Evolutionary conservation across 2,329 filamentous ascomycete species (phyloP).

Genomic region (Scytalidium sp.): DNA sequence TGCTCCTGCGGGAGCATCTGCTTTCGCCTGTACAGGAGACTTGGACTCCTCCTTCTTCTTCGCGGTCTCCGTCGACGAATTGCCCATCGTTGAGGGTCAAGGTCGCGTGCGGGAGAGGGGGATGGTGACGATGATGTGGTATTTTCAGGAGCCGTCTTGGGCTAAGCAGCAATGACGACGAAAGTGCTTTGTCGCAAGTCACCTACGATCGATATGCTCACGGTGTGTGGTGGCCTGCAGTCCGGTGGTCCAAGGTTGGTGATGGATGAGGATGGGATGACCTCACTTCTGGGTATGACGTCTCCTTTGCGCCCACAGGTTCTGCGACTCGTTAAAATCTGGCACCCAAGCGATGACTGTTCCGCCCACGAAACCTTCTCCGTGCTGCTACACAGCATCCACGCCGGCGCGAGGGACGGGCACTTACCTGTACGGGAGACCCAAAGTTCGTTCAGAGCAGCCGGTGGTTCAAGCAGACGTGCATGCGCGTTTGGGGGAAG

Average conservation of each 20-base stretch:
- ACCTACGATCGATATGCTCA: conserved; percentile 1
- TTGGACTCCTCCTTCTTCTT: conserved; percentile 18
- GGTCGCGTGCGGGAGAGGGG: conserved; percentile 6
- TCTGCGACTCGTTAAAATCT: conserved; percentile 4
- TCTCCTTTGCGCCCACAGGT: conserved; percentile 1
- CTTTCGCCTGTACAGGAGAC: conserved; percentile 21
- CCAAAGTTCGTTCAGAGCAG: background rate
- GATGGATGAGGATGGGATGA: conserved; percentile 3
- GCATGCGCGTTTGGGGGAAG: background rate
- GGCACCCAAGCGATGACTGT: background rate
- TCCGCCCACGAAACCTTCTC: background rate
- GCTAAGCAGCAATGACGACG: conserved; percentile 6
- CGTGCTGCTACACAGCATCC: background rate
- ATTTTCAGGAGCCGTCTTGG: conserved; percentile 2
- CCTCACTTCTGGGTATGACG: conserved; percentile 1
- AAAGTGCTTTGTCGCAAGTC: background rate
- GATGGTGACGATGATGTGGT: conserved; percentile 2
- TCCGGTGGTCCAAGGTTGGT: background rate
- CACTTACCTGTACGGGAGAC: background rate
- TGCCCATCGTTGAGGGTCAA: conserved; percentile 21
- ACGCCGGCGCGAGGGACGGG: background rate
- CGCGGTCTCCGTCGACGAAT: conserved; percentile 15
- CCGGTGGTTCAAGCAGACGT: background rate
- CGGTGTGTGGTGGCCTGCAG: background rate
- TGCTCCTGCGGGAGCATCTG: conserved; percentile 13